phyloP scores from a whole-genome alignment of 768 basidiomycete genomes.

The Stropharia rugosoannulata region DNA sequence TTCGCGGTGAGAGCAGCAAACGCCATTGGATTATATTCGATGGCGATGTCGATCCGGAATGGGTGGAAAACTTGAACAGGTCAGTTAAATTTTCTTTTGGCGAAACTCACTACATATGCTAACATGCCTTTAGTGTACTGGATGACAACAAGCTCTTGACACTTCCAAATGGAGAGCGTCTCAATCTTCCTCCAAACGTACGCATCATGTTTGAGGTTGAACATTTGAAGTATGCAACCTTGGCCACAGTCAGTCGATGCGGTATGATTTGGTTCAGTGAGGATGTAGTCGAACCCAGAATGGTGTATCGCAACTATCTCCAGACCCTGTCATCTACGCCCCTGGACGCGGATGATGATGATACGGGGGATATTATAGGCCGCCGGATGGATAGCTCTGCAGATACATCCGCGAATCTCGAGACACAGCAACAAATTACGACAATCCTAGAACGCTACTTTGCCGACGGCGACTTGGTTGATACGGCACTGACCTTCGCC shows the following conservation, averaged over 20 bases:
- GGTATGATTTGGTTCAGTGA: slow-evolving; percentile 99
- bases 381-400: slow-evolving; percentile 52
- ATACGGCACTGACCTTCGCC: slow-evolving; percentile 75
- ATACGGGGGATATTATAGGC: slow-evolving; percentile 56
- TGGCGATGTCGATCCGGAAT: slow-evolving; percentile 99
- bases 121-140: slow-evolving; percentile 66
- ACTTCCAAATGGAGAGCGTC: slow-evolving; percentile 95
- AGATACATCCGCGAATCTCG: slow-evolving; percentile 65
- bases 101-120: slow-evolving; percentile 1
- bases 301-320: slow-evolving; percentile 92
- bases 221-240: slow-evolving; percentile 93
- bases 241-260: slow-evolving; percentile 98
- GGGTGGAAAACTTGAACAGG: slow-evolving; percentile 99
- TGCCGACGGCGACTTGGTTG: slow-evolving; percentile 77
- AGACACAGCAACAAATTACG: slow-evolving; percentile 75
- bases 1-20: slow-evolving; percentile 94
- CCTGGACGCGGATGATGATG: slow-evolving; percentile 90
- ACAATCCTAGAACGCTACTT: slow-evolving; percentile 81
- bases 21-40: slow-evolving; percentile 99
- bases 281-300: slow-evolving; percentile 85
- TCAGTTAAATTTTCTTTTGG: slow-evolving; percentile 30
- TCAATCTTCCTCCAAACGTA: slow-evolving; percentile 94
- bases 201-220: slow-evolving; percentile 99
- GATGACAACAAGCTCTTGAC: slow-evolving; percentile 99
- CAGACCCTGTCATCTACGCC: slow-evolving; percentile 70